These are phyloP conservation scores for Penicillium sp. DNA, from an alignment of 2,329 filamentous ascomycete genomes.

Conservation along the genomic window DNA sequence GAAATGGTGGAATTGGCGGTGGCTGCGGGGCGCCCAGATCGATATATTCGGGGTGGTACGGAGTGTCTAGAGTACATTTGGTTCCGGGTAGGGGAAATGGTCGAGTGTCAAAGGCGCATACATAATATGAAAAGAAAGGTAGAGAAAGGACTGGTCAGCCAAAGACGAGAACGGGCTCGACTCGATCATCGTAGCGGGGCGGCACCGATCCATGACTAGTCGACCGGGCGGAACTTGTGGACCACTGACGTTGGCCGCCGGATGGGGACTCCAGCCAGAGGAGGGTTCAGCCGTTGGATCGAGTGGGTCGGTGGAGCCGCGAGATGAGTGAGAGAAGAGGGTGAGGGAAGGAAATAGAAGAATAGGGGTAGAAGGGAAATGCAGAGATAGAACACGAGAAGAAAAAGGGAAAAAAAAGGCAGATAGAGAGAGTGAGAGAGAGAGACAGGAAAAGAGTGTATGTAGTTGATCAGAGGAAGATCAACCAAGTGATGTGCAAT, in stretches of 20 bases:
- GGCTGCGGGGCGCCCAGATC: not conserved
- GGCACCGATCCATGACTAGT: conserved; percentile 28
- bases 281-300: conserved; percentile 27
- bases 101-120: too few species aligned
- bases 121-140: too few species aligned
- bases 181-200: conserved; percentile 25
- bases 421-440: not conserved
- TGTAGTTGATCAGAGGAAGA: not conserved
- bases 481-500: not conserved
- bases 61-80: too few species aligned
- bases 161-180: conserved; percentile 18
- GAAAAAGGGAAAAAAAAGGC: too few species aligned
- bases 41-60: not conserved
- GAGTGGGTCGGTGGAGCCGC: conserved; percentile 20
- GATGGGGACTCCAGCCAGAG: conserved; percentile 16
- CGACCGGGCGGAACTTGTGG: conserved; percentile 19
- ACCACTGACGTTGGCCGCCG: conserved; percentile 14
- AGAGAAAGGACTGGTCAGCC: not conserved
- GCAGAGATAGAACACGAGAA: not conserved
- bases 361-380: not conserved
- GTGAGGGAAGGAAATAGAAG: not conserved
- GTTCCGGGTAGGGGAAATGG: too few species aligned
- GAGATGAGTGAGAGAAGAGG: conserved; percentile 3
- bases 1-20: not conserved
- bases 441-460: not conserved